phyloP scores from a whole-genome alignment of 495 filamentous ascomycete genomes.

The Penicillium coprophilum region DNA sequence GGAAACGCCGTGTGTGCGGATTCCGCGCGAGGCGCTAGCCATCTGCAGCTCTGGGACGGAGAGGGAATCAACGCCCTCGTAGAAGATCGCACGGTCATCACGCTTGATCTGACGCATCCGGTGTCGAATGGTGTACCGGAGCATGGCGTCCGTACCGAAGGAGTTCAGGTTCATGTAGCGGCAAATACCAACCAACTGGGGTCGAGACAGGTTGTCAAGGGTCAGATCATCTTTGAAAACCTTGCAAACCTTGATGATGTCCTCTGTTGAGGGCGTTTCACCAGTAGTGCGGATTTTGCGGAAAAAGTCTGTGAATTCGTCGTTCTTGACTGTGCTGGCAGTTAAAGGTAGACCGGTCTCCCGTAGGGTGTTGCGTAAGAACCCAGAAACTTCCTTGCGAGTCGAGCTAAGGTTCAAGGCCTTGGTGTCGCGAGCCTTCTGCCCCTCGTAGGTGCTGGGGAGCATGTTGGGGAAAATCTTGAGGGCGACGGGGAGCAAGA shows the following conservation, averaged over 20 bases:
- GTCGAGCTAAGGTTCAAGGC: slow-evolving; percentile 78
- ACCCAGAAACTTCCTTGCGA: slow-evolving; percentile 89
- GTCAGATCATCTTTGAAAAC: slow-evolving; percentile 98
- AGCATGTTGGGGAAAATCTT: slow-evolving; percentile 96
- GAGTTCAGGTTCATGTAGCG: slow-evolving; percentile 97
- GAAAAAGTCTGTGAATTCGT: slow-evolving; percentile 98
- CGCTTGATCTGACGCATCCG: slow-evolving; percentile 99
- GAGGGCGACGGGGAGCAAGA: slow-evolving; percentile 89
- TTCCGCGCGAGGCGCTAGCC: slow-evolving; percentile 84
- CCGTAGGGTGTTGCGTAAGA: slow-evolving; percentile 84
- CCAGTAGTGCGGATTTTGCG: slow-evolving; percentile 91
- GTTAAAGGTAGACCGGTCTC: slow-evolving; percentile 91
- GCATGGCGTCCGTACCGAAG: slow-evolving; percentile 94
- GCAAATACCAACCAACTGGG: slow-evolving; percentile 96
- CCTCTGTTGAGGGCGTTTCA: slow-evolving; percentile 79
- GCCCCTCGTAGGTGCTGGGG: slow-evolving; percentile 93
- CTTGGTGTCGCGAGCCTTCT: slow-evolving; percentile 86
- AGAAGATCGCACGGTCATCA: slow-evolving; percentile 92
- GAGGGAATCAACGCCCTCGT: slow-evolving; percentile 89
- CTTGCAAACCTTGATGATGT: slow-evolving; percentile 99
- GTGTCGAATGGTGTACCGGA: slow-evolving; percentile 96
- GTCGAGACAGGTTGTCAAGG: slow-evolving; percentile 92
- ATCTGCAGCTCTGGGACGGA: slow-evolving; percentile 92
- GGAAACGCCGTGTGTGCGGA: slow-evolving; percentile 87
- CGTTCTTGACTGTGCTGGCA: slow-evolving; percentile 79